Evolutionary conservation across 2,329 filamentous ascomycete genomes (phyloP).

Genomic region (Exophiala xenobiotica): DNA sequence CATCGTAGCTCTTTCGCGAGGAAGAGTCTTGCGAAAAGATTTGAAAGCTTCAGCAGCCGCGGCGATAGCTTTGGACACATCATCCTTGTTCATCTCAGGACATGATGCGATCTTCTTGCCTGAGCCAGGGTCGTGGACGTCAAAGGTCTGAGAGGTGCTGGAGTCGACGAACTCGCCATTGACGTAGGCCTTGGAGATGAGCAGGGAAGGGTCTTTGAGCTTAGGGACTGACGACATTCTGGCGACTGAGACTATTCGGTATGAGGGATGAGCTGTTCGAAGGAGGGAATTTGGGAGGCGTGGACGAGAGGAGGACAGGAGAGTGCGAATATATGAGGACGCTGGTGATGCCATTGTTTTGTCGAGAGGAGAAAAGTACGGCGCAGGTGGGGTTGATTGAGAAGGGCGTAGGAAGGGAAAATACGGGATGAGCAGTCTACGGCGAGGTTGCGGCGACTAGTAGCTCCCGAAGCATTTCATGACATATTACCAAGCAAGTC

Average conservation of each 20-base stretch:
- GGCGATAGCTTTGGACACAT: constrained; percentile 77
- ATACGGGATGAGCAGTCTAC: background rate
- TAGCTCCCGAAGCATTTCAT: background rate
- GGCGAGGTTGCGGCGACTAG: background rate
- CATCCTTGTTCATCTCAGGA: constrained; percentile 74
- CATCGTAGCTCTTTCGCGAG: constrained; percentile 60
- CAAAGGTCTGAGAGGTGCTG: constrained; percentile 85
- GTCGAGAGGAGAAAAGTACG: background rate
- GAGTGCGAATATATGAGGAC: constrained; percentile 19
- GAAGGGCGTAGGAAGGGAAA: background rate
- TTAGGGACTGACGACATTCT: constrained; percentile 31
- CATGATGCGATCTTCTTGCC: constrained; percentile 76
- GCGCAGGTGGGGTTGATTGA: background rate
- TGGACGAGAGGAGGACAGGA: constrained; percentile 20
- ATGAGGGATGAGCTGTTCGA: constrained; percentile 10
- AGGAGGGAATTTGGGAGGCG: constrained; percentile 15
- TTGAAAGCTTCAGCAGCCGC: constrained; percentile 74
- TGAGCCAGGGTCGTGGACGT: constrained; percentile 82
- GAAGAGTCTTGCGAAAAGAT: constrained; percentile 60
- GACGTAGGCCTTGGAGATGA: constrained; percentile 82
- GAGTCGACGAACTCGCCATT: constrained; percentile 91
- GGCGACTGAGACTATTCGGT: constrained; percentile 26
- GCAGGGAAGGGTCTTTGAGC: constrained; percentile 76
- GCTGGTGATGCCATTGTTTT: constrained; percentile 18
- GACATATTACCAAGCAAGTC: background rate